phyloP scores from a whole-genome alignment of 2,329 filamentous ascomycete genomes.

The Peltaster fructicola region DNA sequence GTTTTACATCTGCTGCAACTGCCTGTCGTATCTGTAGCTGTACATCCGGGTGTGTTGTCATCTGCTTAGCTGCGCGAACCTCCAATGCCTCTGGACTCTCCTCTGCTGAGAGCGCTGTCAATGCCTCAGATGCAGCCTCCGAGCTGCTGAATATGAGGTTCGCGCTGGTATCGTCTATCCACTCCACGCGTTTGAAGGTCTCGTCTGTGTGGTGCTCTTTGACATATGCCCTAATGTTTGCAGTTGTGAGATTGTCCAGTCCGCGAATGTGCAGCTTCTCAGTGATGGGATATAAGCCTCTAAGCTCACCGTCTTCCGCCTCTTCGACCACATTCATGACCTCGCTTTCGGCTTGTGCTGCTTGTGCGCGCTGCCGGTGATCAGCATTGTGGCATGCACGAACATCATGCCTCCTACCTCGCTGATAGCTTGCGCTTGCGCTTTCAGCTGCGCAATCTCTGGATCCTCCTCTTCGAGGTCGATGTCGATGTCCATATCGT shows the following conservation, averaged over 20 bases:
- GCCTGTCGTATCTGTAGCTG: slow-evolving; percentile 58
- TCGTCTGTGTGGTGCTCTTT: slow-evolving; percentile 43
- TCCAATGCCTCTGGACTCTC: slow-evolving; percentile 33
- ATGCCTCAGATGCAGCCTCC: slow-evolving; percentile 35
- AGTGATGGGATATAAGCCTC: no score
- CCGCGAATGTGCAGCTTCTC: slow-evolving; percentile 72
- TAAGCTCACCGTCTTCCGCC: slow-evolving; percentile 18
- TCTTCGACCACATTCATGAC: slow-evolving; percentile 13
- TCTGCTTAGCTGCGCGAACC: slow-evolving; percentile 49
- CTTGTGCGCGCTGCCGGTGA: slow-evolving; percentile 13
- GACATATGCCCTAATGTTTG: slow-evolving; percentile 56
- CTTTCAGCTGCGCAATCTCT: slow-evolving; percentile 17
- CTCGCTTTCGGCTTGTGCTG: slow-evolving; percentile 10
- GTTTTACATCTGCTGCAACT: slow-evolving; percentile 61
- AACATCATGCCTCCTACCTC: no score
- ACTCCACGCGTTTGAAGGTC: slow-evolving; percentile 52
- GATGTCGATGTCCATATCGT: slow-evolving; percentile 18
- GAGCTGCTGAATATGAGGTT: slow-evolving; percentile 59
- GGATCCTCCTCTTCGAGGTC: slow-evolving; percentile 14
- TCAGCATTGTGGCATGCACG: slow-evolving; percentile 2
- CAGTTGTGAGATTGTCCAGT: slow-evolving; percentile 63
- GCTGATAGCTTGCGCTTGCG: slow-evolving; percentile 13
- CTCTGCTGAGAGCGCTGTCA: slow-evolving; percentile 30
- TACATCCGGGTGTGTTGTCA: slow-evolving; percentile 50
- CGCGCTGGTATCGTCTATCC: slow-evolving; percentile 85